These are phyloP conservation scores for Termitomyces sp. DNA, from an alignment of 768 basidiomycete species.

Conservation along the genomic window DNA sequence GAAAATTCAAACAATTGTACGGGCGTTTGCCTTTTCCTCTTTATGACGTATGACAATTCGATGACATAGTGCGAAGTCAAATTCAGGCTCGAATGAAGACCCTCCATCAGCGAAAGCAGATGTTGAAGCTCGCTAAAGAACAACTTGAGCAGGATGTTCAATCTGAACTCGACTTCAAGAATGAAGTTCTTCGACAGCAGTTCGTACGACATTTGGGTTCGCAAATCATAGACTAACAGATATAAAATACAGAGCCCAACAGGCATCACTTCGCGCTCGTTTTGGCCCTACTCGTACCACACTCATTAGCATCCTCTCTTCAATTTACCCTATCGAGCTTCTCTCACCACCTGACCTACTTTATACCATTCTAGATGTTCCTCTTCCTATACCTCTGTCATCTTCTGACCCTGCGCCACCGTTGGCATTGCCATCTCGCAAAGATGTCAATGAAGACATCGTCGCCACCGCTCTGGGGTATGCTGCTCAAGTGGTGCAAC, in stretches of 20 bases:
- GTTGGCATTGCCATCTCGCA: conserved; percentile 56
- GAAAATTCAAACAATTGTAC: conserved; percentile 44
- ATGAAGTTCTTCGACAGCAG: conserved; percentile 37
- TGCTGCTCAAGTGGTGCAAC: conserved; percentile 81
- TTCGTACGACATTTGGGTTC: conserved; percentile 10
- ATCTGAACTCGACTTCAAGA: conserved; percentile 22
- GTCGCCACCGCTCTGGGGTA: conserved; percentile 91
- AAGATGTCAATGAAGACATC: conserved; percentile 76
- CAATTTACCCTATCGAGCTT: conserved; percentile 88
- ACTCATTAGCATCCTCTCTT: conserved; percentile 66
- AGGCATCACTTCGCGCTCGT: conserved; percentile 41
- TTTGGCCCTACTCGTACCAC: conserved; percentile 55
- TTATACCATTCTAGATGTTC: conserved; percentile 81
- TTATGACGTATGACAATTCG: conserved; percentile 3
- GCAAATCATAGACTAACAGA: conserved; percentile 5
- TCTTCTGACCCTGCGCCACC: conserved; percentile 83
- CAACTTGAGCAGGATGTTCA: conserved; percentile 29
- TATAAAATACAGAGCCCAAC: conserved; percentile 37
- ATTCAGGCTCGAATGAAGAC: conserved; percentile 29
- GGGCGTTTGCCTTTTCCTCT: conserved; percentile 12
- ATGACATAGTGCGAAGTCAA: conserved; percentile 24
- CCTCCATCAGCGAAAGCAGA: conserved; percentile 42
- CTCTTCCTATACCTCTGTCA: conserved; percentile 84
- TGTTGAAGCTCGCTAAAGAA: conserved; percentile 39
- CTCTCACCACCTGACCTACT: conserved; percentile 81